Percentiles rank a stretch among this genome's conserved stretches.
These are phyloP conservation scores for Rosa persica DNA, from an alignment of 306 rosid genomes.

Conservation along the genomic window DNA sequence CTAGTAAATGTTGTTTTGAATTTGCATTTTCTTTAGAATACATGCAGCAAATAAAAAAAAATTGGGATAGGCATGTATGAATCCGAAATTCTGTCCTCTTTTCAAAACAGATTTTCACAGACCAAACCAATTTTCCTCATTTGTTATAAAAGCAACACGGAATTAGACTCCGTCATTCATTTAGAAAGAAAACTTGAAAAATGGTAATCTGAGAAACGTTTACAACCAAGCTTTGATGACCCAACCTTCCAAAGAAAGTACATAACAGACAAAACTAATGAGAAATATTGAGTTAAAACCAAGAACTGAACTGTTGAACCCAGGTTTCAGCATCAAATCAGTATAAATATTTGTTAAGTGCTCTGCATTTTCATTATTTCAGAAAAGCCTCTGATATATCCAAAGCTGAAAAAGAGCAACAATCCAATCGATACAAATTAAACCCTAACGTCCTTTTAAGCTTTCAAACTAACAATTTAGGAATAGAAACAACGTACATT, in stretches of 20 bases:
- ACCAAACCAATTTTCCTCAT: slow-evolving; percentile 35
- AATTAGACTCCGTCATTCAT: slow-evolving; percentile 8
- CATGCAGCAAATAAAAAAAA: neutral
- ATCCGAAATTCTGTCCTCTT: neutral
- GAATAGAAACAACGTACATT: too few relatives aligned
- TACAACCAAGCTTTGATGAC: too few relatives aligned
- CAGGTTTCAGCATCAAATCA: neutral
- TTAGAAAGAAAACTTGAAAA: too few relatives aligned
- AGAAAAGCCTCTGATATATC: neutral
- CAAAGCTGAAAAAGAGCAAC: neutral
- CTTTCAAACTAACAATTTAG: too few relatives aligned
- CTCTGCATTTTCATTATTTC: neutral
- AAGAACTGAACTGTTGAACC: too few relatives aligned
- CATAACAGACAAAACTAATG: neutral
- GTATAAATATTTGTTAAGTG: neutral
- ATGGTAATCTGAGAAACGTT: too few relatives aligned
- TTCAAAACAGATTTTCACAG: neutral
- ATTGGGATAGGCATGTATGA: neutral
- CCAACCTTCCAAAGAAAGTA: neutral
- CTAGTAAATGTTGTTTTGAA: slow-evolving; percentile 21
- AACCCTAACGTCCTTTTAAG: neutral
- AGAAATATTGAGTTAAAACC: too few relatives aligned
- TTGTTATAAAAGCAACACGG: slow-evolving; percentile 39
- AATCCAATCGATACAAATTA: neutral
- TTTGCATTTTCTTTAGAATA: slow-evolving; percentile 1